Evolutionary conservation across 441 rosid genomes (phyloP), one percentile per base, ranked within the genome.

Genomic region (Gossypium lobatum): DNA sequence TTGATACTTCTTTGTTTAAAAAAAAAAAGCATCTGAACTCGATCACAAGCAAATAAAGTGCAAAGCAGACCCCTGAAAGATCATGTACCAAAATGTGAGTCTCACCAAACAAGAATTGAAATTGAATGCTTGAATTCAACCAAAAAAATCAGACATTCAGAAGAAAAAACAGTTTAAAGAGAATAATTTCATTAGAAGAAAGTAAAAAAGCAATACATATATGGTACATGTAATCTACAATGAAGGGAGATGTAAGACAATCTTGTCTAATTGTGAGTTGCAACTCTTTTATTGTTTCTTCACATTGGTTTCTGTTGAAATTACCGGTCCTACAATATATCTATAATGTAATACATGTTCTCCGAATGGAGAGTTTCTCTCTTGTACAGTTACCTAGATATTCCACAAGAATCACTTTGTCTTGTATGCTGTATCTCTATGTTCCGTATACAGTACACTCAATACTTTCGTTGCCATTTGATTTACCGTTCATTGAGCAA

Each of bases 381-480:
- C 60, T 73, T 18, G 69, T 52, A 48, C 9, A 25, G 13, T 2
- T 62, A 25, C 65, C 70, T 45, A 1, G 16, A 31, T 46, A 18
- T 6, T 25, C 34, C 25, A 58, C 46, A 42, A 42, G 46, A 42
- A 42, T 11, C 31, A 17, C n/a, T 53, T 75, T 28, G 5, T 74
- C 59, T 50, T 23, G 37, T 37, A 20, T 57, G 54, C 39, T 23
- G 53, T 16, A 37, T 34, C 25, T 3, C 80, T 80, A 82, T 11
- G 73, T 65, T 65, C 80, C 77, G 68, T 64, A 73, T 21, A 83
- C 70, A 7, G 79, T 73, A 57, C 88, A 85, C 53, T 82, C 86
- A 48, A 81, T 76, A 78, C 75, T 80, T 46, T 75, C 85, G 52
- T 76, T 80, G 71, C 84, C 85, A 4, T 50, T 71, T 48, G 74